Percentiles rank a stretch among this genome's conserved stretches.
Conservation (phyloP, 306 rosid species). For the Crotalaria pallida region DNA sequence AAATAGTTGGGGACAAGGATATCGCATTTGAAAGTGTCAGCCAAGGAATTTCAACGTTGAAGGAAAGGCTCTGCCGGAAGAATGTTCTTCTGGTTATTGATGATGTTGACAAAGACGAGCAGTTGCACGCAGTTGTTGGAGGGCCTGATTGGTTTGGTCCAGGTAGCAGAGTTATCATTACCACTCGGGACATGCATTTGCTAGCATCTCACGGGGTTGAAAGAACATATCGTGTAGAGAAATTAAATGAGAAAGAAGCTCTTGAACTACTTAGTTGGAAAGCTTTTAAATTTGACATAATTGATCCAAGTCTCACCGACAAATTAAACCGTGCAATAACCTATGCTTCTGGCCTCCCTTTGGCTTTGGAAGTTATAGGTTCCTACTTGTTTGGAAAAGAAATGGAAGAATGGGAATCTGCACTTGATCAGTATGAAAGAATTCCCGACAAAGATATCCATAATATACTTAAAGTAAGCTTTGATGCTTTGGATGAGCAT, state of each 20-base stretch:
- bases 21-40: background rate
- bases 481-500: background rate
- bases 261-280: slow-evolving; percentile 18
- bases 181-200: slow-evolving; percentile 19
- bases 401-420: too few species aligned
- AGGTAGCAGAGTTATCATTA: slow-evolving; percentile 25
- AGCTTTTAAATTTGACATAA: background rate
- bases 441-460: too few species aligned
- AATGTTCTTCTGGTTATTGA: slow-evolving; percentile 26
- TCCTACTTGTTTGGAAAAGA: too few species aligned
- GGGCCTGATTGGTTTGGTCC: slow-evolving; percentile 5
- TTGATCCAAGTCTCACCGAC: background rate
- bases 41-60: slow-evolving; percentile 5
- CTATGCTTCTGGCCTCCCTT: background rate
- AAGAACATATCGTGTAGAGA: background rate
- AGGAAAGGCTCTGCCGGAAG: background rate
- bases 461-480: background rate
- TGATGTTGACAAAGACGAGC: background rate
- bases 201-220: background rate
- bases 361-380: background rate
- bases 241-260: background rate
- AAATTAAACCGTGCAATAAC: background rate
- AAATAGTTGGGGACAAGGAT: background rate
- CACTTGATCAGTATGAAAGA: too few species aligned
- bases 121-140: slow-evolving; percentile 2